A percentile compares a stretch with the other conserved stretches of the same genome.
These are phyloP conservation scores for Colletotrichum eremochloae DNA, from an alignment of 2,329 filamentous ascomycete species.

Conservation along the genomic window DNA sequence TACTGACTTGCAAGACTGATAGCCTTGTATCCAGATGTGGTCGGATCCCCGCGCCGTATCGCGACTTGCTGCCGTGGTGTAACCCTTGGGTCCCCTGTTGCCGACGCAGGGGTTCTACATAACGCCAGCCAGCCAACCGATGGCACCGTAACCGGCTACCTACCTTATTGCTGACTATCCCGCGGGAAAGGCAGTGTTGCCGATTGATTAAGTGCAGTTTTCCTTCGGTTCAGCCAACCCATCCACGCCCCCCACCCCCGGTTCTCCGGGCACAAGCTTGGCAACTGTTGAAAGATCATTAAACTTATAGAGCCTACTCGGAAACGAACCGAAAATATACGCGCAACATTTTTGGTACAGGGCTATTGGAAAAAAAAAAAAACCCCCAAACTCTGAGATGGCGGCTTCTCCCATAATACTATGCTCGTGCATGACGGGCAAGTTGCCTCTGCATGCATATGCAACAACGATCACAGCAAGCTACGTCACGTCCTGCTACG, in stretches of 20 bases:
- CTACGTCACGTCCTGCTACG: too few species aligned
- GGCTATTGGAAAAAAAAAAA: too few species aligned
- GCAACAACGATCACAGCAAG: too few species aligned
- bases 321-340: too few species aligned
- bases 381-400: too few species aligned
- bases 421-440: too few species aligned
- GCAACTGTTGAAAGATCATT: neutral
- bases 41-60: neutral
- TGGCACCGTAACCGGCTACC: neutral
- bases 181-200: neutral
- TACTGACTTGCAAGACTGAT: neutral
- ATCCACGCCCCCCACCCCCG: too few species aligned
- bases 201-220: neutral
- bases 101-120: slow-evolving; percentile 1
- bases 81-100: neutral
- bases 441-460: too few species aligned
- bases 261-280: neutral
- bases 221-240: too few species aligned
- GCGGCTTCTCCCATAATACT: too few species aligned
- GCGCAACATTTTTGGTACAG: too few species aligned
- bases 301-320: neutral
- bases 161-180: neutral
- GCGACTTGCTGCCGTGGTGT: neutral
- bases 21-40: neutral
- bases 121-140: neutral